These are phyloP conservation scores for Jasminum sambac DNA, from an alignment of 257 asterid species.

Conservation along the genomic window DNA sequence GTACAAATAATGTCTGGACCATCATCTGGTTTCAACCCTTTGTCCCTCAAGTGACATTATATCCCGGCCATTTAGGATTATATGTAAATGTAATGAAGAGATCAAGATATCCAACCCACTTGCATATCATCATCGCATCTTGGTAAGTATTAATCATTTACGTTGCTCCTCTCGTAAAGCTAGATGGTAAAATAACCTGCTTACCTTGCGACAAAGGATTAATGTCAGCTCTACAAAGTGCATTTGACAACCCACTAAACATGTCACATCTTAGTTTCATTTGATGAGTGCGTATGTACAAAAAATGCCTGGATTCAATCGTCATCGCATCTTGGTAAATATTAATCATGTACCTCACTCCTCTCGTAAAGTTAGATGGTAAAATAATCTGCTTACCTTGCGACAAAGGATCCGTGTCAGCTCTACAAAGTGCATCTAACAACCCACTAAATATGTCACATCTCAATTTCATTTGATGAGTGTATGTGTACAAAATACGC, in stretches of 20 bases:
- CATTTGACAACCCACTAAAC: neutral
- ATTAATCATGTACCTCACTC: neutral
- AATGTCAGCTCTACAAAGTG: too few species aligned
- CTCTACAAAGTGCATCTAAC: neutral
- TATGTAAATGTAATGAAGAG: slow-evolving; percentile 5
- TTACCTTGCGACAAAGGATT: neutral
- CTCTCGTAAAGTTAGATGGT: neutral
- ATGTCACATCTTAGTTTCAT: neutral
- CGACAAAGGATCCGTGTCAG: too few species aligned
- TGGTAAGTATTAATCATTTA: slow-evolving; percentile 11
- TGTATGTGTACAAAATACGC: too few species aligned
- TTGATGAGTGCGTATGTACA: neutral
- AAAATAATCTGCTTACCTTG: neutral
- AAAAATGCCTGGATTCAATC: neutral
- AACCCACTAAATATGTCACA: neutral
- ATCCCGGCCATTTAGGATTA: neutral
- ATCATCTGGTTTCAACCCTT: too few species aligned
- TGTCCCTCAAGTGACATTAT: too few species aligned
- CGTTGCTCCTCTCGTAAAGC: neutral
- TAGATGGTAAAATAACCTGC: too few species aligned
- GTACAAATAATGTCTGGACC: too few species aligned
- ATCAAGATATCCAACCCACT: neutral
- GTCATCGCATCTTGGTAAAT: neutral
- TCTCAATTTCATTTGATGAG: neutral
- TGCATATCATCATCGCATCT: neutral